phyloP scores from a whole-genome alignment of 192 early-diverging fungal genomes.

The Phycomyces nitens region DNA sequence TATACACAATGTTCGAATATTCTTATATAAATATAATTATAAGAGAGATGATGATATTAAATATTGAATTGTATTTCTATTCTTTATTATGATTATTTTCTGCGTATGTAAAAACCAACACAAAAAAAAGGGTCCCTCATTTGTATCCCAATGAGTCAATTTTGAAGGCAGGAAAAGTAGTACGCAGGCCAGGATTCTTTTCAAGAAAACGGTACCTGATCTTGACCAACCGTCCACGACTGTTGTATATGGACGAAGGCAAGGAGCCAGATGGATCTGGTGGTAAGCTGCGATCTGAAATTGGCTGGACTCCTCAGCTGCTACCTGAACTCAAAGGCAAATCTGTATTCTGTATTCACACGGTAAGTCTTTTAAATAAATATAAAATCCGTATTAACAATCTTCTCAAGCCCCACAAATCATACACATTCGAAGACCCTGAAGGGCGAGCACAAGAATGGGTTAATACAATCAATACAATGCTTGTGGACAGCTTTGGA shows the following conservation, averaged over 20 bases:
- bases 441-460: conserved; percentile 44
- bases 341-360: conserved; percentile 62
- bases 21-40: too few species aligned
- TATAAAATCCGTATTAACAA: too few species aligned
- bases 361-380: conserved; percentile 32
- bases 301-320: conserved; percentile 54
- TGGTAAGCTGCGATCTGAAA: conserved; percentile 44
- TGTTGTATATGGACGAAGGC: conserved; percentile 62
- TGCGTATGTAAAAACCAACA: neutral
- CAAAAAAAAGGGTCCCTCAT: conserved; percentile 24
- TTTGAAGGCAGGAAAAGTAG: conserved; percentile 53
- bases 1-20: too few species aligned
- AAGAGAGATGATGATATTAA: too few species aligned
- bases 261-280: conserved; percentile 31
- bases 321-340: conserved; percentile 58
- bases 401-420: conserved; percentile 40
- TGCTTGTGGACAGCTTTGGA: conserved; percentile 44
- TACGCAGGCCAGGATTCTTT: conserved; percentile 54
- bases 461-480: conserved; percentile 47
- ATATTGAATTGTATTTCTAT: too few species aligned
- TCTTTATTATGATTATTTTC: too few species aligned
- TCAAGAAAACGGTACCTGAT: conserved; percentile 58
- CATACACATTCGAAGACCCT: conserved; percentile 56
- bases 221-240: conserved; percentile 65
- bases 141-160: conserved; percentile 52